phyloP scores from a whole-genome alignment of 768 basidiomycete genomes.

The Paxillus involutus region DNA sequence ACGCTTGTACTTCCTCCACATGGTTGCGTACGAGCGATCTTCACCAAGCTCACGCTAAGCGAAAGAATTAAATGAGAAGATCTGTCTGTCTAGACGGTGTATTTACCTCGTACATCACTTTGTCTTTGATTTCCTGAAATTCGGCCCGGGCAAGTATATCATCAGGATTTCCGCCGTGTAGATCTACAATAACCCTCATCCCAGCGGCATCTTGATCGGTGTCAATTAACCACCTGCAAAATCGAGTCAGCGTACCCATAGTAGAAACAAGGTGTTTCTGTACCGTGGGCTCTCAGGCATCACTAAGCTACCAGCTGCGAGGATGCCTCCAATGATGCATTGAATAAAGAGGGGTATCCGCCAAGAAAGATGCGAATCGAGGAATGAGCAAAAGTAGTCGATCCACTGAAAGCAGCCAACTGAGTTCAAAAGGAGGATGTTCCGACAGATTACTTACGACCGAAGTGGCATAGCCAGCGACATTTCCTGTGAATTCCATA shows the following conservation, averaged over 20 bases:
- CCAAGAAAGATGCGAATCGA: constrained; percentile 88
- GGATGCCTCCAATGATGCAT: constrained; percentile 80
- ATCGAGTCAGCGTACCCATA: constrained; percentile 2
- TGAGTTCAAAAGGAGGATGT: neutral
- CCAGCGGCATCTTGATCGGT: constrained; percentile 82
- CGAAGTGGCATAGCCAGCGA: constrained; percentile 86
- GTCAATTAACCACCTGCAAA: constrained; percentile 82
- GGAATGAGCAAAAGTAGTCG: constrained; percentile 90
- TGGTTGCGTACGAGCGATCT: constrained; percentile 68
- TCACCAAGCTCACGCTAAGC: constrained; percentile 72
- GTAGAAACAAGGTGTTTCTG: constrained; percentile 2
- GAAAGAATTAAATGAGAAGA: neutral
- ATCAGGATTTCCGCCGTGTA: constrained; percentile 80
- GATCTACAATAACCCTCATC: constrained; percentile 80
- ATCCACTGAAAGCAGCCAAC: constrained; percentile 61
- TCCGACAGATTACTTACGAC: constrained; percentile 56
- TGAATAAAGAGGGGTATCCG: constrained; percentile 87
- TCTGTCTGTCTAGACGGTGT: neutral
- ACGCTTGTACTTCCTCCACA: constrained; percentile 88
- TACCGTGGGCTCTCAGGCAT: constrained; percentile 92
- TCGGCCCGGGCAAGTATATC: constrained; percentile 74
- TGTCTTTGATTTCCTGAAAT: constrained; percentile 86
- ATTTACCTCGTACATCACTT: constrained; percentile 66
- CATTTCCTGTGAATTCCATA: constrained; percentile 94
- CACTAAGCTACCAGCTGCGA: constrained; percentile 74